Conservation (phyloP, 495 filamentous ascomycete genomes). For the Trichoderma gamsii region DNA sequence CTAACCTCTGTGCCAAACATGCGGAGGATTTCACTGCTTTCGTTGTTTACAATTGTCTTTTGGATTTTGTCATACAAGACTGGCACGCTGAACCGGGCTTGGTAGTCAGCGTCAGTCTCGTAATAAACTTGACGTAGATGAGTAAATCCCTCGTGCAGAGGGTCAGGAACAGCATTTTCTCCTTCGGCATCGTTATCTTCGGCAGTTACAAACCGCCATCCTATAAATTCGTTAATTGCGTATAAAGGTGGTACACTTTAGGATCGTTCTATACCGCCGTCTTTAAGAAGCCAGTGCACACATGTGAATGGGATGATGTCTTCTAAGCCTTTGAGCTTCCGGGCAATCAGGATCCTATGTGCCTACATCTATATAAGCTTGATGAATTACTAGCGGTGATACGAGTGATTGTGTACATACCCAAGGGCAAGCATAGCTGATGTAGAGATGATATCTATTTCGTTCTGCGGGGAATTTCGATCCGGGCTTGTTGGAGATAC, state of each 20-base stretch:
- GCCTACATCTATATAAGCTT: conserved; percentile 35
- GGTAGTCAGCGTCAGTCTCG: conserved; percentile 58
- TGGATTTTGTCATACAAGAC: conserved; percentile 69
- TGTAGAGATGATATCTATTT: conserved; percentile 73
- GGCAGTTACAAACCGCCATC: conserved; percentile 73
- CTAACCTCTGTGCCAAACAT: conserved; percentile 53
- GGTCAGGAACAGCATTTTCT: conserved; percentile 46
- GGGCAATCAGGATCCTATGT: conserved; percentile 66
- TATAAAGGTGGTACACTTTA: not conserved
- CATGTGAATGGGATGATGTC: conserved; percentile 61
- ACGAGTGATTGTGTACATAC: conserved; percentile 24
- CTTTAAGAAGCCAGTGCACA: conserved; percentile 61
- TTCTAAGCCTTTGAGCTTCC: conserved; percentile 71
- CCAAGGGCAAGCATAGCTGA: conserved; percentile 74
- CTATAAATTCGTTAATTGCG: not conserved
- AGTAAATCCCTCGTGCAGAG: conserved; percentile 52
- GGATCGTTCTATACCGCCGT: conserved; percentile 26
- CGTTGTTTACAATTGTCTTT: conserved; percentile 73
- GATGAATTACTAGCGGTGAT: not conserved
- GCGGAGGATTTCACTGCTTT: conserved; percentile 76
- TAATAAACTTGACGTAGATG: conserved; percentile 69
- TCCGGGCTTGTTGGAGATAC: conserved; percentile 52
- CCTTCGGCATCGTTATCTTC: conserved; percentile 54
- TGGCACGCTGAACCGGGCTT: conserved; percentile 73
- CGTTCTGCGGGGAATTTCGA: conserved; percentile 66